phyloP scores from a whole-genome alignment of 768 basidiomycete species.

The Kwoniella botswanensis region DNA sequence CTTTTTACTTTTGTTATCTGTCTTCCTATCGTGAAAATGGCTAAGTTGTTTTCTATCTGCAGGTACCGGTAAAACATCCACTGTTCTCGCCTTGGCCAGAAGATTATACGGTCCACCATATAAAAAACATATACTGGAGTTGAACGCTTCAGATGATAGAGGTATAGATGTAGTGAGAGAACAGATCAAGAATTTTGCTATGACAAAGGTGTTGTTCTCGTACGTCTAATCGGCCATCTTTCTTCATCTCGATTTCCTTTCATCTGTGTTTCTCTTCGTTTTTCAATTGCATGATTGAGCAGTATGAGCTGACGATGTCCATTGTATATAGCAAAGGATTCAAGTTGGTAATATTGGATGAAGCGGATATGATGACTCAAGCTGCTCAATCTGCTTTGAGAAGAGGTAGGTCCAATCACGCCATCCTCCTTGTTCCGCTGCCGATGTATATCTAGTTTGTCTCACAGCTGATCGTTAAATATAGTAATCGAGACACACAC shows the following conservation, averaged over 20 bases:
- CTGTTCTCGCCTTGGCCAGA: conserved; percentile 91
- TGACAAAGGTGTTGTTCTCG: conserved; percentile 79
- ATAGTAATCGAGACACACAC: conserved; percentile 95
- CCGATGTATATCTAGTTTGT: too few relatives aligned
- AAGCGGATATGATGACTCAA: conserved; percentile 99
- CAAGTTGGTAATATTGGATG: conserved; percentile 97
- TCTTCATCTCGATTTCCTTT: background rate
- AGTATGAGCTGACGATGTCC: conserved; percentile 6
- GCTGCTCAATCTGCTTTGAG: conserved; percentile 95
- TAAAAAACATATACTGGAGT: conserved; percentile 90
- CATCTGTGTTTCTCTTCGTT: background rate
- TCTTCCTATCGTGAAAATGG: background rate
- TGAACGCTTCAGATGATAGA: conserved; percentile 97
- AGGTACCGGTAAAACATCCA: conserved; percentile 93
- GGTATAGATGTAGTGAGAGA: conserved; percentile 98
- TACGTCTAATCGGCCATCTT: conserved; percentile 29
- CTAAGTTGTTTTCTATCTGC: background rate
- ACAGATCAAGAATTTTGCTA: conserved; percentile 98
- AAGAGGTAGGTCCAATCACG: conserved; percentile 61
- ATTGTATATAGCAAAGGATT: conserved; percentile 72
- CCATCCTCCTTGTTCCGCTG: background rate
- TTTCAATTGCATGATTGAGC: background rate
- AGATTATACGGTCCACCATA: conserved; percentile 88
- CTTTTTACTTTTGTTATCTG: background rate
- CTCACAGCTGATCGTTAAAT: background rate